Evolutionary conservation across 495 filamentous ascomycete species (phyloP).

Genomic region (Trichocladium uniseriatum): DNA sequence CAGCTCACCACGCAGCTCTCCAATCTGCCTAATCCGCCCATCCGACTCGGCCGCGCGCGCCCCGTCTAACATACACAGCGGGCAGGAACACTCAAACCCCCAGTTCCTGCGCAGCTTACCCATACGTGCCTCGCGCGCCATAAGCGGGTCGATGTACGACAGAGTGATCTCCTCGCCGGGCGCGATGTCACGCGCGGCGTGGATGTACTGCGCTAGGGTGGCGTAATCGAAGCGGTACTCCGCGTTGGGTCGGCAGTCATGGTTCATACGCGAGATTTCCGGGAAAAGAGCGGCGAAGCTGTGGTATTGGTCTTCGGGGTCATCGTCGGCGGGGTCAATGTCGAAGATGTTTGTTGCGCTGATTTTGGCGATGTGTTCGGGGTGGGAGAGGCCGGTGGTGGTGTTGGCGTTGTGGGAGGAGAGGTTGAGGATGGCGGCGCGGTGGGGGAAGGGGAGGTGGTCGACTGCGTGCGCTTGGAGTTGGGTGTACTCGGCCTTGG

Average conservation of each 20-base stretch:
- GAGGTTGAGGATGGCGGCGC: constrained; percentile 18
- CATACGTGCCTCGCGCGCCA: constrained; percentile 20
- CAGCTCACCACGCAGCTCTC: constrained; percentile 18
- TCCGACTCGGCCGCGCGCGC: constrained; percentile 25
- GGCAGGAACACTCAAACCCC: constrained; percentile 34
- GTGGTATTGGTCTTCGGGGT: constrained; percentile 20
- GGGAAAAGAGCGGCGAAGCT: constrained; percentile 26
- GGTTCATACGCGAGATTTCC: constrained; percentile 34
- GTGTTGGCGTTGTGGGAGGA: constrained; percentile 19
- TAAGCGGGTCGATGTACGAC: constrained; percentile 33
- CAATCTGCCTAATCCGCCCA: constrained; percentile 24
- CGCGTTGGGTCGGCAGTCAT: constrained; percentile 37
- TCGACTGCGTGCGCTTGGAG: constrained; percentile 22
- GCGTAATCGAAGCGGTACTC: constrained; percentile 33
- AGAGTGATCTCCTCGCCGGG: constrained; percentile 33
- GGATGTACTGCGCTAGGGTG: constrained; percentile 28
- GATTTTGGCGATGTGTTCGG: constrained; percentile 8
- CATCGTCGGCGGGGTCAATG: constrained; percentile 21
- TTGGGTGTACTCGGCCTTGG: constrained; percentile 12
- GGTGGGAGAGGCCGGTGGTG: constrained; percentile 2
- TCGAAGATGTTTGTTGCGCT: constrained; percentile 31
- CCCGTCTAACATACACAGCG: constrained; percentile 21
- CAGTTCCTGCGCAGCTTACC: constrained; percentile 24
- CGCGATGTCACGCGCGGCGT: constrained; percentile 27
- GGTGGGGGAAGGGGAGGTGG: constrained; percentile 20